phyloP scores from a whole-genome alignment of 441 rosid genomes.

The Pelargonium australe region DNA sequence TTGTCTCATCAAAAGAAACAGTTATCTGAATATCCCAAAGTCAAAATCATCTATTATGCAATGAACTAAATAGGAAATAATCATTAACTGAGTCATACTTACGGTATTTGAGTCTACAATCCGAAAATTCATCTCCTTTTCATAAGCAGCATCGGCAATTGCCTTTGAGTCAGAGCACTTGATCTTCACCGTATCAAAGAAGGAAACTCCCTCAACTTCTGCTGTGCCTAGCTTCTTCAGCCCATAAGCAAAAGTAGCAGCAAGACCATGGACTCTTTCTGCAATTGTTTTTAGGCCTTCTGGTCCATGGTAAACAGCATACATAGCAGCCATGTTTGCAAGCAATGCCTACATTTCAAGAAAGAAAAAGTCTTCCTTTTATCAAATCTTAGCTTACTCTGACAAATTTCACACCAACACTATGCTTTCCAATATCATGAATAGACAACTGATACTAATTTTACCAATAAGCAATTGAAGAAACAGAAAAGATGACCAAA shows the following conservation, averaged over 20 bases:
- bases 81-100: conserved; percentile 29
- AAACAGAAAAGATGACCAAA: conserved; percentile 11
- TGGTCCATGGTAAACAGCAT: conserved; percentile 18
- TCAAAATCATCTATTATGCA: background rate
- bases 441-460: background rate
- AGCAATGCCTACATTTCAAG: conserved; percentile 51
- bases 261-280: conserved; percentile 81
- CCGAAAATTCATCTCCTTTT: conserved; percentile 67
- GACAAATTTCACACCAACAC: background rate
- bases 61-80: conserved; percentile 4
- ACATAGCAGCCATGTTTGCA: conserved; percentile 43
- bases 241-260: conserved; percentile 75
- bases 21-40: conserved; percentile 48
- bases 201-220: conserved; percentile 73
- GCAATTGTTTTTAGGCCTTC: conserved; percentile 18
- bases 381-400: background rate
- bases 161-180: conserved; percentile 67
- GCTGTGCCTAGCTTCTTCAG: conserved; percentile 74
- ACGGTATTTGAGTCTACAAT: conserved; percentile 72
- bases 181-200: conserved; percentile 77
- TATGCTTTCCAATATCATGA: background rate
- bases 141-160: conserved; percentile 64
- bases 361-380: background rate
- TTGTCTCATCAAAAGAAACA: conserved; percentile 88
- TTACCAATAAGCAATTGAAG: background rate